A percentile compares a stretch with the other conserved stretches of the same genome.
Conservation (phyloP, 2,329 filamentous ascomycete species). For the Fonsecaea monophora region DNA sequence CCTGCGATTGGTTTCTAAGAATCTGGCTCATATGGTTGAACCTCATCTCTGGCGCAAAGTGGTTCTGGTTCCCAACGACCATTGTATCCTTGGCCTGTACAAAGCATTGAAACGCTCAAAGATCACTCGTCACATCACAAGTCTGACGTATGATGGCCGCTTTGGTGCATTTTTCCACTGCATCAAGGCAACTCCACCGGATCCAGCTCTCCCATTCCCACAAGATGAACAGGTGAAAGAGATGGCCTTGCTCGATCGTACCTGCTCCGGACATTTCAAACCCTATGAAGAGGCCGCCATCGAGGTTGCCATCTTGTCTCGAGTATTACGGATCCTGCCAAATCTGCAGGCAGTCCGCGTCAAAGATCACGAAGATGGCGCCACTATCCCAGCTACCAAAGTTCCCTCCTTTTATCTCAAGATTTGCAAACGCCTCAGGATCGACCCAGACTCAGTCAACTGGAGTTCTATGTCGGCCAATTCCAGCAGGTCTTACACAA, state of each 20-base stretch:
- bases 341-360: slow-evolving; percentile 28
- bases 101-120: slow-evolving; percentile 28
- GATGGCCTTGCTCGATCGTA: slow-evolving; percentile 21
- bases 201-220: slow-evolving; percentile 7
- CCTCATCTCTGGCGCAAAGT: slow-evolving; percentile 34
- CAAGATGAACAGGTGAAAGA: slow-evolving; percentile 17
- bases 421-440: slow-evolving; percentile 22
- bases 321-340: slow-evolving; percentile 26
- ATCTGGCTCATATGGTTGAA: slow-evolving; percentile 30
- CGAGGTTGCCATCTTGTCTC: slow-evolving; percentile 31
- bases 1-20: slow-evolving; percentile 34
- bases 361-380: slow-evolving; percentile 29
- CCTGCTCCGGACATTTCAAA: slow-evolving; percentile 27
- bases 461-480: slow-evolving; percentile 22
- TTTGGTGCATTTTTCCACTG: slow-evolving; percentile 28
- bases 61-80: slow-evolving; percentile 33
- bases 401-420: slow-evolving; percentile 32
- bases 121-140: slow-evolving; percentile 27
- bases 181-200: slow-evolving; percentile 24
- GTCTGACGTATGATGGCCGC: slow-evolving; percentile 33
- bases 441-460: slow-evolving; percentile 22
- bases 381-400: neutral
- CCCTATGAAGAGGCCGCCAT: slow-evolving; percentile 32
- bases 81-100: slow-evolving; percentile 32
- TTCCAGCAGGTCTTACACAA: slow-evolving; percentile 30